Evolutionary conservation across 768 basidiomycete genomes (phyloP).

Genomic region (Tricholoma saponaceum): DNA sequence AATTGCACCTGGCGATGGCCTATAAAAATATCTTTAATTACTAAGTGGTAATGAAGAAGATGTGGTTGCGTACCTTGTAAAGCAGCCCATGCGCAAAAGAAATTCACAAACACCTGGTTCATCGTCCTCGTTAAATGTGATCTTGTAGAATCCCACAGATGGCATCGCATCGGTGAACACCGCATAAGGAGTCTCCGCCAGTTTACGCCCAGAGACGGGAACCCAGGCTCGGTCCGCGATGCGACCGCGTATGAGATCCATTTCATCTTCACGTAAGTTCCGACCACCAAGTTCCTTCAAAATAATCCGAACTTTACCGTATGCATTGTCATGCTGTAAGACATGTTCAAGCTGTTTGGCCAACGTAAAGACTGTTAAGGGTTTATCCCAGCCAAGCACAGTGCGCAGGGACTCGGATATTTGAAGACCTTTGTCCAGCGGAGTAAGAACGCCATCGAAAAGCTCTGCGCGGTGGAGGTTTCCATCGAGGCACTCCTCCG

Average conservation of each 20-base stretch:
- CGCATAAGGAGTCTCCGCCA: conserved; percentile 13
- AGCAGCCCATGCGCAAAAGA: conserved; percentile 35
- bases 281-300: conserved; percentile 28
- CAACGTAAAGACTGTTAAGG: conserved; percentile 26
- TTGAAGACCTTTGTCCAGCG: conserved; percentile 21
- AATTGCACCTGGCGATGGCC: conserved; percentile 29
- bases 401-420: conserved; percentile 24
- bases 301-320: conserved; percentile 17
- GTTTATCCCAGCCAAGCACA: conserved; percentile 37
- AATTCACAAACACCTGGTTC: conserved; percentile 16
- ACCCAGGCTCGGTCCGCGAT: conserved; percentile 27
- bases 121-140: conserved; percentile 11
- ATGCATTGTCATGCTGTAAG: background rate
- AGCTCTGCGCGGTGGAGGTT: conserved; percentile 19
- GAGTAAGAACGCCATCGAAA: conserved; percentile 35
- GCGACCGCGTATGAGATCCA: conserved; percentile 12
- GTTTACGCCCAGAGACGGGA: conserved; percentile 21
- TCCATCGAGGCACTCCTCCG: conserved; percentile 27
- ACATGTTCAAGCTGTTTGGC: conserved; percentile 26
- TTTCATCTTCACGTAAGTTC: conserved; percentile 12
- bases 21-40: conserved; percentile 9
- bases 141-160: conserved; percentile 20
- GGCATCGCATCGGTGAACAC: conserved; percentile 16
- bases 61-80: conserved; percentile 26
- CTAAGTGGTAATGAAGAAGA: background rate